Percentiles rank a stretch among this genome's conserved stretches.
Conservation (phyloP, 495 filamentous ascomycete genomes). For the Lepraria neglecta region DNA sequence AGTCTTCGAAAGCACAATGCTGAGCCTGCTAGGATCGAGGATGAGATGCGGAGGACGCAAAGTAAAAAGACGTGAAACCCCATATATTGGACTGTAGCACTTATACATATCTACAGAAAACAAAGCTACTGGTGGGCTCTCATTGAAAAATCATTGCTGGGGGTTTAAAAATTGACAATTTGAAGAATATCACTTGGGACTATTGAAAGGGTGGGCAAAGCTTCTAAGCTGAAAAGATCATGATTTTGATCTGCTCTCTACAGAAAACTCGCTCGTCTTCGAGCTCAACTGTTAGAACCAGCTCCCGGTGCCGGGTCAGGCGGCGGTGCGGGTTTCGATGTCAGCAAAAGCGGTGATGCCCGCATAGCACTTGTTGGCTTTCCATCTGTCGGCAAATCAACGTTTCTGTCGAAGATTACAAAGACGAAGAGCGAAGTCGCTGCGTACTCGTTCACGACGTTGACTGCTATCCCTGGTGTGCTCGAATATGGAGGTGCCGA, state of each 20-base stretch:
- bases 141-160: not conserved
- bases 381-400: constrained; percentile 97
- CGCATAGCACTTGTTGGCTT: constrained; percentile 97
- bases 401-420: constrained; percentile 97
- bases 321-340: constrained; percentile 83
- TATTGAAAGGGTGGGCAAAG: constrained; percentile 74
- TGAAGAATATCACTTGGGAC: constrained; percentile 92
- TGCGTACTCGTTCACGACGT: constrained; percentile 93
- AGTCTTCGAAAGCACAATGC: not conserved
- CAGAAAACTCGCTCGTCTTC: constrained; percentile 91
- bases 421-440: constrained; percentile 97
- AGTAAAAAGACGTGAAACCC: constrained; percentile 48
- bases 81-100: constrained; percentile 27
- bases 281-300: constrained; percentile 93
- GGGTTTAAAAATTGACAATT: constrained; percentile 1
- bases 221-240: not conserved
- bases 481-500: constrained; percentile 97
- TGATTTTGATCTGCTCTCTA: not conserved
- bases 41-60: constrained; percentile 98
- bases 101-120: constrained; percentile 66
- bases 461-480: constrained; percentile 96
- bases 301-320: constrained; percentile 66
- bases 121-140: constrained; percentile 82
- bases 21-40: constrained; percentile 72
- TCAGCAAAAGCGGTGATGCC: constrained; percentile 94